Evolutionary conservation across 2,329 filamentous ascomycete species (phyloP), one percentile per base, ranked within the genome.

Genomic region (Juglanconis oblonga): DNA sequence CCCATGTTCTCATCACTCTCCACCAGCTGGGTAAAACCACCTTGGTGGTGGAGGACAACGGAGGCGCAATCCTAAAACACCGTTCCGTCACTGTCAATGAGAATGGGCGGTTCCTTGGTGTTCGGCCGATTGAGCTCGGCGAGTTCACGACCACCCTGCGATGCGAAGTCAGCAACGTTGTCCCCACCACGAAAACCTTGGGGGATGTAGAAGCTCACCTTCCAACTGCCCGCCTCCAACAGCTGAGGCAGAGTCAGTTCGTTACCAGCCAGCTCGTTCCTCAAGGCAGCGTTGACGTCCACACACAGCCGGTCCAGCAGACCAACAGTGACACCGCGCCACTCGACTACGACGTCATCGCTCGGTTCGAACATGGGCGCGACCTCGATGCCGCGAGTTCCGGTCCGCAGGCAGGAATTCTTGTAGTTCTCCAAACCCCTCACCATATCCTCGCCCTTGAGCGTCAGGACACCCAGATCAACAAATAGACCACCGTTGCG

Each of bases 191-290:
- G 42, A 9, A 32, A 44, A 24, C 50, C 52, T 29, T 50, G 59
- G 17, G 42, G 51, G 4, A 62, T 38, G 7, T 36, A 35, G 29
- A 33, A 24, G 60, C 85, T 77, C 74, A 95, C 93, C 90, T 98
- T 98, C 94, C 95, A 99, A 71, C 91, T 96, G 55, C 95, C 95
- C 13, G 94, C 95, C 75, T 98, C 95, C 17, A 99, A 81, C 78
- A 99, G 86, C 73, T 99, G 95, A 5, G 93, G 87, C 66, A 98
- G 76, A 45, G 80, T 90, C 72, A 99, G 76, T 66, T 94, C 86
- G 42, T 85, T 78, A 3, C 90, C 91, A 7, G 80, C 81, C 45
- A 97, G 76, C 57, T 86, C 82, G 2, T 68, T 70, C 58, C 84
- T 86, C 52, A 97, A 76, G 45, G 79, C 74, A 72, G 91, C 91